Percentiles rank a stretch among this genome's conserved stretches.
phyloP scores from a whole-genome alignment of 176 grass and related monocot genomes.

The Tillandsia leiboldiana region DNA sequence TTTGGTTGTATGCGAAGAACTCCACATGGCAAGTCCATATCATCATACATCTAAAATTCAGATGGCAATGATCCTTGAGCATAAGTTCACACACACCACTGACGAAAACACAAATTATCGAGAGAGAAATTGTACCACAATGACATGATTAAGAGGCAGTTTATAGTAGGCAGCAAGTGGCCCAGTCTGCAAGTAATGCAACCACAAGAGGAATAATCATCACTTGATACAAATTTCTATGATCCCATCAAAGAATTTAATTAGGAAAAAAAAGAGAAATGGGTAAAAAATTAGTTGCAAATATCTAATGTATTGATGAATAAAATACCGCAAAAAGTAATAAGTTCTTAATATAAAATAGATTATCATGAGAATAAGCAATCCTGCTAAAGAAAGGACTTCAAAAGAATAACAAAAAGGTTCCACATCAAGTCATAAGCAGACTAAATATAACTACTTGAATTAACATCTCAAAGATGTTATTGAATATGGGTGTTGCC shows the following conservation, averaged over 20 bases:
- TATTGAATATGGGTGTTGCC: too few species aligned
- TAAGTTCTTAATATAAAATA: too few species aligned
- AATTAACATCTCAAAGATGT: too few species aligned
- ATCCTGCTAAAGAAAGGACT: too few species aligned
- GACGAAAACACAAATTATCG: slow-evolving; percentile 9
- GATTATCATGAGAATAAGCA: too few species aligned
- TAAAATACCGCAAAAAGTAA: too few species aligned
- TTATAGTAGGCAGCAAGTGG: slow-evolving; percentile 88
- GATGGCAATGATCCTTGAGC: background rate
- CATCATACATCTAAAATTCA: slow-evolving; percentile 61
- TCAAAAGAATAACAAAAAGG: too few species aligned
- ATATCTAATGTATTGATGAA: too few species aligned
- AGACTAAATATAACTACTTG: too few species aligned
- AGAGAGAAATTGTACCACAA: slow-evolving; percentile 45
- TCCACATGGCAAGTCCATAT: slow-evolving; percentile 73
- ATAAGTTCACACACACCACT: slow-evolving; percentile 2
- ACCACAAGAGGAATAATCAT: background rate
- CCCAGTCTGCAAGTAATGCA: slow-evolving; percentile 48
- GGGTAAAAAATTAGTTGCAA: too few species aligned
- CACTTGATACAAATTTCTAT: background rate
- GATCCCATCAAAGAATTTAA: too few species aligned
- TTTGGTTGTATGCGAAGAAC: slow-evolving; percentile 82
- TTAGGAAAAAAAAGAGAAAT: slow-evolving; percentile 9
- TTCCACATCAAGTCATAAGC: too few species aligned
- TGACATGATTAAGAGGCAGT: slow-evolving; percentile 56